Evolutionary conservation across 176 grass and related monocot species (phyloP).

Genomic region (Aegilops longissima): DNA sequence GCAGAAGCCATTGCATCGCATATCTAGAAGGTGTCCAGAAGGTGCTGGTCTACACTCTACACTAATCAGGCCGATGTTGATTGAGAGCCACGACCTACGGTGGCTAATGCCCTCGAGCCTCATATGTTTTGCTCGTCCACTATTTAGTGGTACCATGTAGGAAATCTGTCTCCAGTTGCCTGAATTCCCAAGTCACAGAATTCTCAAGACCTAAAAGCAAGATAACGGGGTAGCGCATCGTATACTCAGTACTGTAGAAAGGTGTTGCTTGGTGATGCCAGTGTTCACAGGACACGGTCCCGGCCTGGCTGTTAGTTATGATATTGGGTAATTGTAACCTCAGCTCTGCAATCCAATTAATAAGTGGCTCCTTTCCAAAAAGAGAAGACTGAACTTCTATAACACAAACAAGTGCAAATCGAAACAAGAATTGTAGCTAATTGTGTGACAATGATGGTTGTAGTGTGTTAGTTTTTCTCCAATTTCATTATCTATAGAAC

Average conservation of each 20-base stretch:
- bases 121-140: too few species aligned
- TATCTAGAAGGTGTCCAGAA: too few species aligned
- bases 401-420: not conserved
- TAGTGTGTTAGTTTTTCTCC: not conserved
- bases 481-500: not conserved
- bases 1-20: too few species aligned
- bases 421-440: not conserved
- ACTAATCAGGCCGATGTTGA: not conserved
- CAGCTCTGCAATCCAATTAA: not conserved
- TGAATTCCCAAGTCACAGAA: not conserved
- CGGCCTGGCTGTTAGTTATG: not conserved
- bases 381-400: not conserved
- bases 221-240: not conserved
- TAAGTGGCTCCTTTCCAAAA: not conserved
- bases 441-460: not conserved
- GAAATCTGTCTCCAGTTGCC: fast-evolving
- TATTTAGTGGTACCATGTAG: fast-evolving
- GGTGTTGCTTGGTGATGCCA: too few species aligned
- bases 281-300: not conserved
- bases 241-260: not conserved
- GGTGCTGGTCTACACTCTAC: too few species aligned
- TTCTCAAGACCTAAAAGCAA: not conserved
- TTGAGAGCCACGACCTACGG: fast-evolving
- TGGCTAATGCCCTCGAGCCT: not conserved
- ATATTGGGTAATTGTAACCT: not conserved